Conservation (phyloP, 2,329 filamentous ascomycete species). For the Beauveria scarabaeidicola region DNA sequence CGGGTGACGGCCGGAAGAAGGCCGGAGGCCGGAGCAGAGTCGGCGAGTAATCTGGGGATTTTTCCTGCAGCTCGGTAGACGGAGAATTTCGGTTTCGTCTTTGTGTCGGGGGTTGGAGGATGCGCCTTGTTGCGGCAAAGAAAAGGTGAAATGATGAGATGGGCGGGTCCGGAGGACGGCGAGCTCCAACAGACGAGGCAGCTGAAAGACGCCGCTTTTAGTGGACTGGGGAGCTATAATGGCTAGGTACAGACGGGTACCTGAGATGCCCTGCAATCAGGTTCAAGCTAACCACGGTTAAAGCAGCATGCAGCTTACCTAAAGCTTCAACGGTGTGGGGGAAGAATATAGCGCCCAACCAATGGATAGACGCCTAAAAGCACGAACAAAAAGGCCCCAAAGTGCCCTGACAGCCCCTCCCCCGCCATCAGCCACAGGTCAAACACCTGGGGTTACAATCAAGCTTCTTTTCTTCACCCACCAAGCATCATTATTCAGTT, state of each 20-base stretch:
- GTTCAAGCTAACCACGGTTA: too few relatives aligned
- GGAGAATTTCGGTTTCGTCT: neutral
- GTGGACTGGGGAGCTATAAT: neutral
- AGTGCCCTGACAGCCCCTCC: conserved; percentile 2
- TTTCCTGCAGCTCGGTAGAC: neutral
- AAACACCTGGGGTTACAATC: neutral
- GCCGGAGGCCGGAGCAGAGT: neutral
- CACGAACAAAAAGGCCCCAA: neutral
- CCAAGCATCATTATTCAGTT: neutral
- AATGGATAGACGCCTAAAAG: neutral
- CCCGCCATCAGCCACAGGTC: conserved; percentile 1
- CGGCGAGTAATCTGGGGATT: neutral
- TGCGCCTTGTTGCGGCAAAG: conserved; percentile 8
- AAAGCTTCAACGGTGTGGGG: neutral
- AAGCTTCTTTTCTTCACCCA: neutral
- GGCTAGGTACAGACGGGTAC: too few relatives aligned
- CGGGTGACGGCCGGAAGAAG: conserved; percentile 12
- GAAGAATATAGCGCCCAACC: neutral
- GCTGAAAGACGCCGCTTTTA: neutral
- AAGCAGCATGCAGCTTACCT: neutral
- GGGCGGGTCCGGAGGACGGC: conserved; percentile 21
- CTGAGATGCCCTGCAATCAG: neutral
- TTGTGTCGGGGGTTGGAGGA: neutral
- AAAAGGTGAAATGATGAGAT: neutral
- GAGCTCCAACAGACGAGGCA: conserved; percentile 22